Conservation (phyloP, 176 grass and related monocot genomes). For the Musa schizocarpa region DNA sequence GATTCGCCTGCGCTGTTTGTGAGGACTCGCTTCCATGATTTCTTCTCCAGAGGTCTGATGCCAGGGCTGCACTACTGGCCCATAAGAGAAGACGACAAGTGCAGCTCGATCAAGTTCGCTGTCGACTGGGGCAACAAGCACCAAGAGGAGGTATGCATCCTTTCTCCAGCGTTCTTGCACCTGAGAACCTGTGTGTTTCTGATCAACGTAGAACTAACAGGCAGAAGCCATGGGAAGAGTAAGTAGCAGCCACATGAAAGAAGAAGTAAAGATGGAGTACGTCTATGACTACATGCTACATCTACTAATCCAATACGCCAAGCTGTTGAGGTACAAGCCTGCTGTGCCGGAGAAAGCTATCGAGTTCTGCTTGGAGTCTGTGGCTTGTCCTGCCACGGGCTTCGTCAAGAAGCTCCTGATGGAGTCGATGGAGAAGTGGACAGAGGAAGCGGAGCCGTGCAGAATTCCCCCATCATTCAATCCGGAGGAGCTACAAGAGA, state of each 20-base stretch:
- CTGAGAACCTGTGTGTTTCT: no score
- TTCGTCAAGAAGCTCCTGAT: slow-evolving; percentile 35
- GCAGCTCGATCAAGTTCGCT: slow-evolving; percentile 49
- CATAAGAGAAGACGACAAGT: slow-evolving; percentile 30
- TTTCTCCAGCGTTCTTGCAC: no score
- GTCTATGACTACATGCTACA: slow-evolving; percentile 97
- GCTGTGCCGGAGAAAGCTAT: slow-evolving; percentile 49
- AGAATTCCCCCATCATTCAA: slow-evolving; percentile 41
- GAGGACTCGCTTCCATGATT: slow-evolving; percentile 44
- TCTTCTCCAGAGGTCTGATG: slow-evolving; percentile 58
- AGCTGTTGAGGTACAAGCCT: slow-evolving; percentile 63
- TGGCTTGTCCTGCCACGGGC: slow-evolving; percentile 33
- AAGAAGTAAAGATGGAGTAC: slow-evolving; percentile 58
- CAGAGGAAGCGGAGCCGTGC: slow-evolving; percentile 37
- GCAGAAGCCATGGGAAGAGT: slow-evolving; percentile 36
- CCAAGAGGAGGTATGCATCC: slow-evolving; percentile 23
- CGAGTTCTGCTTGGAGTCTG: slow-evolving; percentile 46
- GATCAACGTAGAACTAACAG: not conserved
- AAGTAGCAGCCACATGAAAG: slow-evolving; percentile 37
- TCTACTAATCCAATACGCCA: slow-evolving; percentile 47
- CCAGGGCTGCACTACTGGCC: slow-evolving; percentile 79
- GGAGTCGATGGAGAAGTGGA: slow-evolving; percentile 46
- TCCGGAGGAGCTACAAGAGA: slow-evolving; percentile 16
- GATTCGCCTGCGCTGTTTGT: slow-evolving; percentile 52
- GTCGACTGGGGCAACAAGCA: slow-evolving; percentile 76